A percentile compares a stretch with the other conserved stretches of the same genome.
Conservation (phyloP, 345 rosid genomes). For the Noccaea bulbosa region DNA sequence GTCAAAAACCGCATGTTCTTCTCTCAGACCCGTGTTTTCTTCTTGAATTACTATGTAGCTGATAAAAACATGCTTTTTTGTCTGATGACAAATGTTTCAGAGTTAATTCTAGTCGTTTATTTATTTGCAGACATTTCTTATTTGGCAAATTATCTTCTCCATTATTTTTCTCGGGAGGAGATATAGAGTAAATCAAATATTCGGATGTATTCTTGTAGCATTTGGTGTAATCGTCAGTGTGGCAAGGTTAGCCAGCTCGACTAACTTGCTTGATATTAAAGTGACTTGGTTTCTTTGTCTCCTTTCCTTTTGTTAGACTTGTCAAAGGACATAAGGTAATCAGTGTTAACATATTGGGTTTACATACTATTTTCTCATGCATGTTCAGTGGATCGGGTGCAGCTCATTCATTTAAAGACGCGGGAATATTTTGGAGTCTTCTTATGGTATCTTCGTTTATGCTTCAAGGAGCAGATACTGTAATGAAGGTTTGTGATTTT, state of each 20-base stretch:
- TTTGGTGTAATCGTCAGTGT: conserved; percentile 85
- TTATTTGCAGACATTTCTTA: conserved; percentile 80
- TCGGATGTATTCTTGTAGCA: conserved; percentile 85
- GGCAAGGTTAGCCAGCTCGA: conserved; percentile 62
- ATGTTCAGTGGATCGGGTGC: conserved; percentile 76
- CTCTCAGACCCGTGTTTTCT: background rate
- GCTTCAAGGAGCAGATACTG: conserved; percentile 90
- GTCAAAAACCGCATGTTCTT: conserved; percentile 6
- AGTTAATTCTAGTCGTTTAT: conserved; percentile 20
- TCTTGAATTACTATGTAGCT: conserved; percentile 6
- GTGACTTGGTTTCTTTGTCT: conserved; percentile 19
- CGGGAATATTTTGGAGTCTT: conserved; percentile 86
- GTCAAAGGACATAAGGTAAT: background rate
- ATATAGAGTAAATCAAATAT: conserved; percentile 74
- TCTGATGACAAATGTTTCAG: conserved; percentile 9
- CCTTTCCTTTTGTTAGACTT: background rate
- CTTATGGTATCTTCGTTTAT: conserved; percentile 85
- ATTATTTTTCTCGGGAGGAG: conserved; percentile 84
- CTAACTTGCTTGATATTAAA: conserved; percentile 5
- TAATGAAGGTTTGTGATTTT: conserved; percentile 68
- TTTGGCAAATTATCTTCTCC: conserved; percentile 95
- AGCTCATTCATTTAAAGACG: conserved; percentile 74
- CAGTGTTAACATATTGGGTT: conserved; percentile 6
- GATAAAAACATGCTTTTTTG: background rate
- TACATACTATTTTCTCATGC: conserved; percentile 36